Evolutionary conservation across 1,139 yeast genomes (phyloP), one percentile per base, ranked within the genome.

Genomic region (Debaryomycetaceae sp.): DNA sequence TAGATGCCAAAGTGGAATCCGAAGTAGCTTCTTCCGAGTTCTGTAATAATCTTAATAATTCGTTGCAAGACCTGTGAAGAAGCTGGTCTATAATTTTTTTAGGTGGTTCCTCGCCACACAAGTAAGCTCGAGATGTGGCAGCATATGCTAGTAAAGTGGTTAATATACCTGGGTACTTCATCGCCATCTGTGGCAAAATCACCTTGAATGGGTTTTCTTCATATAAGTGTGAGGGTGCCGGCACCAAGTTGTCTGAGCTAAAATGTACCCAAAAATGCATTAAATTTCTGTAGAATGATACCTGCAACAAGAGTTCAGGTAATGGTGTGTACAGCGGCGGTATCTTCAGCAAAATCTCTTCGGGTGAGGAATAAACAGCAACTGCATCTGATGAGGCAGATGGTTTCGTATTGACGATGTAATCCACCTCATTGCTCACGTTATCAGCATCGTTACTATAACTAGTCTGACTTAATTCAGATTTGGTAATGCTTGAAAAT

Each of bases 91-190:
- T 66, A 6, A 81, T 62, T 11, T 65, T 72, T 13, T 65, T 63
- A 1, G 83, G 80, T 6, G 69, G 66, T 6, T 61, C 64, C 46
- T 64, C 58, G 33, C 74, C 58, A 45, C 67, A 55, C 24, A 63
- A 57, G 49, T 54, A 62, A 1, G 72, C 61, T 53, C 69, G 68
- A 48, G 83, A 80, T 5, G 76, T 66, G 0, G 88, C 83, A 1
- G 90, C 82, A 59, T 82, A 84, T 2, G 93, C 91, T 35, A 86
- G 64, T 20, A 86, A 57, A 1, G 86, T 68, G 1, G 87, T 75
- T 51, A 85, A 63, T 9, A 87, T 63, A 0, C 87, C 78, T 5
- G 82, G 78, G 43, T 76, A 72, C 17, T 75, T 70, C 73, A 84
- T 69, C 0, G 95, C 91, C 78, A 87, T 75, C 50, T 78, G 80